Conservation (phyloP, 192 early-diverging fungal species). For the Linnemannia elongata region DNA sequence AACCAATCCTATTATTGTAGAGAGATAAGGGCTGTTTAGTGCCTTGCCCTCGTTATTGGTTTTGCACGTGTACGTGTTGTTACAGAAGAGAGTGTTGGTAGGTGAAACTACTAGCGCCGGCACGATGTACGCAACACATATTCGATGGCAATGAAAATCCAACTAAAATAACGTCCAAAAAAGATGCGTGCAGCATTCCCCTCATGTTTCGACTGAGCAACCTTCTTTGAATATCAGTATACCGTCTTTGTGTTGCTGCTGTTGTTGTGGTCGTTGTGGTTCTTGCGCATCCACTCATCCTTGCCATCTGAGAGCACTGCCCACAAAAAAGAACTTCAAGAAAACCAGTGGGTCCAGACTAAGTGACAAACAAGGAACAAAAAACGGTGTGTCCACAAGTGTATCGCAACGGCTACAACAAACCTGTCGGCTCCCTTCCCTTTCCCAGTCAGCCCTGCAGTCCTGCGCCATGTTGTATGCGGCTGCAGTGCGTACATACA, state of each 20-base stretch:
- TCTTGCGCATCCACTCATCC: background rate
- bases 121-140: background rate
- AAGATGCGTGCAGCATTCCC: background rate
- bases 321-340: background rate
- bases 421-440: background rate
- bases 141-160: background rate
- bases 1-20: slow-evolving; percentile 73
- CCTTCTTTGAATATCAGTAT: background rate
- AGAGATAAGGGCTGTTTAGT: slow-evolving; percentile 5
- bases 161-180: background rate
- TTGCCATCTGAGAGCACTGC: background rate
- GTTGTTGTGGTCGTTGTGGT: background rate
- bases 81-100: background rate
- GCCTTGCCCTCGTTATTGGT: background rate
- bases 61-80: background rate
- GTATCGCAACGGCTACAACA: background rate
- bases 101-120: background rate
- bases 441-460: background rate
- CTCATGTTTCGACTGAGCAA: background rate
- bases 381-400: background rate
- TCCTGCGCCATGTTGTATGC: background rate
- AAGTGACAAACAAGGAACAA: background rate
- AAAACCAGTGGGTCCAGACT: background rate
- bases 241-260: background rate
- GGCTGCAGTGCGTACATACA: background rate